Percentiles rank a stretch among this genome's conserved stretches.
Evolutionary conservation across 169 alveolate genomes (phyloP).

Genomic region (Eimeria zaria): DNA sequence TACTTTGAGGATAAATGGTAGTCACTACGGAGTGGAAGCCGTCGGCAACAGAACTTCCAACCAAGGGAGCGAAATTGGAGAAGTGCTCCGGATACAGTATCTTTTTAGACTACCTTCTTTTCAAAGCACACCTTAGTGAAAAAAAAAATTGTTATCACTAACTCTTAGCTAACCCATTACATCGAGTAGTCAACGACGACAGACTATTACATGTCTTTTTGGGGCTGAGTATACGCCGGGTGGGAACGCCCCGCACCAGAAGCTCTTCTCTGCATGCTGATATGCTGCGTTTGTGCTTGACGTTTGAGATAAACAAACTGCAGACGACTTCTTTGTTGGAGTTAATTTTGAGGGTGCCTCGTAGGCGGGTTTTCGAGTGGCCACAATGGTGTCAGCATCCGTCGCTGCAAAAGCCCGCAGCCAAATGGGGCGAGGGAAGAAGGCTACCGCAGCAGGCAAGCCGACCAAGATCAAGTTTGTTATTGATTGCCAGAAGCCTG

Average conservation of each 20-base stretch:
- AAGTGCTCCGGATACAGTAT: neutral
- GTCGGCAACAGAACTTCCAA: neutral
- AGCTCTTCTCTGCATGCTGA: constrained; percentile 17
- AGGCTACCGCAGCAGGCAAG: constrained; percentile 73
- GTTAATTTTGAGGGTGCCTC: constrained; percentile 60
- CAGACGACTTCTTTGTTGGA: neutral
- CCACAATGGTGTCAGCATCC: constrained; percentile 79
- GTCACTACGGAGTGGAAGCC: neutral
- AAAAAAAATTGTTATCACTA: neutral
- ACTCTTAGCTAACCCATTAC: neutral
- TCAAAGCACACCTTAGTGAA: neutral
- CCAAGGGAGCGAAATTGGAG: neutral
- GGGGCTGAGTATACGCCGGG: constrained; percentile 12
- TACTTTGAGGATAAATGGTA: neutral
- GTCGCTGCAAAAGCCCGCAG: constrained; percentile 70
- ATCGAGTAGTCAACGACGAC: neutral
- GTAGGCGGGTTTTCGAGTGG: constrained; percentile 34
- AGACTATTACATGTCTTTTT: neutral
- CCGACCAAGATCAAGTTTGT: constrained; percentile 80
- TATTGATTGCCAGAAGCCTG: constrained; percentile 89
- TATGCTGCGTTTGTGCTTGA: neutral
- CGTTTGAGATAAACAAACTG: neutral
- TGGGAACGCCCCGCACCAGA: constrained; percentile 39
- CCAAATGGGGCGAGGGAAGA: constrained; percentile 83
- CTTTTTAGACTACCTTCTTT: neutral